Evolutionary conservation across 2,329 filamentous ascomycete genomes (phyloP).

Genomic region (Cladorrhinum sp.): DNA sequence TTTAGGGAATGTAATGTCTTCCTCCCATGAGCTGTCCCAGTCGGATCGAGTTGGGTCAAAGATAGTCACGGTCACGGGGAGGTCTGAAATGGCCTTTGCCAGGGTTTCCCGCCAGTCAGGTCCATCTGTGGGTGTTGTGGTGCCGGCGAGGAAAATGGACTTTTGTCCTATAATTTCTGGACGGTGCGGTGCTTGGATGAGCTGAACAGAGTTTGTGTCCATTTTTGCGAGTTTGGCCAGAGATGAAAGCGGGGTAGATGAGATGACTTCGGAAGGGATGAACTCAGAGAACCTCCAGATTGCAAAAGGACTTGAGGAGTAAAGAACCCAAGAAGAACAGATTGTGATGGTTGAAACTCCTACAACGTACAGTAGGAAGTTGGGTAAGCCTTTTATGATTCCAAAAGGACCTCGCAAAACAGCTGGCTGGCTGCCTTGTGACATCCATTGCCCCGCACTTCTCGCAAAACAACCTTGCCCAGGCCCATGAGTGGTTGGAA

Average conservation of each 20-base stretch:
- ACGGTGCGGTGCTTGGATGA: constrained; percentile 18
- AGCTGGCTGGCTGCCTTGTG: too few relatives aligned
- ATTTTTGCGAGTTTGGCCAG: background rate
- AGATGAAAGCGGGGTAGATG: background rate
- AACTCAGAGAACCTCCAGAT: too few relatives aligned
- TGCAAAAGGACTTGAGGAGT: too few relatives aligned
- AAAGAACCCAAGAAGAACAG: too few relatives aligned
- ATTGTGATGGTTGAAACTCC: too few relatives aligned
- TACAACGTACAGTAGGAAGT: too few relatives aligned
- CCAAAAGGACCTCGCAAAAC: too few relatives aligned
- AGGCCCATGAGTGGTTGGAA: too few relatives aligned
- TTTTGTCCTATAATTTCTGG: constrained; percentile 17
- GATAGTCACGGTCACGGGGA: constrained; percentile 54
- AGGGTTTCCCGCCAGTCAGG: constrained; percentile 53
- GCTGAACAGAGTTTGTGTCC: constrained; percentile 6
- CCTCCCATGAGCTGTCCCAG: constrained; percentile 54
- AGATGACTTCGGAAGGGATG: too few relatives aligned
- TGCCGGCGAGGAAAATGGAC: constrained; percentile 58
- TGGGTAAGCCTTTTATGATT: too few relatives aligned
- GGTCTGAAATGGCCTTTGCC: constrained; percentile 37
- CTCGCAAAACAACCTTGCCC: too few relatives aligned
- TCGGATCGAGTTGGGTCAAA: constrained; percentile 54
- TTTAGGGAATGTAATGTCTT: constrained; percentile 44
- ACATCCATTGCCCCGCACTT: background rate
- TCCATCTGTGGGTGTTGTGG: constrained; percentile 42